Base-by-base conservation (phyloP, 257 asterid genomes). In the Phtheirospermum japonicum region DNA sequence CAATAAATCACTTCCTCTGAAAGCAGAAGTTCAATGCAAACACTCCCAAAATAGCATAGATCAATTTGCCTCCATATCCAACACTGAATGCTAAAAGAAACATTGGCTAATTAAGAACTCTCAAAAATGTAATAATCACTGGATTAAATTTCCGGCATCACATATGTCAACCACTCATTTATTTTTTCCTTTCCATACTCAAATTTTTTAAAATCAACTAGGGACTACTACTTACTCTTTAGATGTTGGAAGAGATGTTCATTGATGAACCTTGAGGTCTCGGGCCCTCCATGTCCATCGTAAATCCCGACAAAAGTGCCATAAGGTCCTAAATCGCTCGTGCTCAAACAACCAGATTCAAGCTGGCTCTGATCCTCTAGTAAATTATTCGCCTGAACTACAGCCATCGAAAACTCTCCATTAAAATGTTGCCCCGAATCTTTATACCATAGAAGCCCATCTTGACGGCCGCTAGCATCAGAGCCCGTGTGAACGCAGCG, bases 251-350 rank as follows among this genome's bases (percentile, higher is more conserved):
- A 85, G 78, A 88, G 83, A 67, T 88, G 80, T 19, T 86, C 89
- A 31, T 85, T 86, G 58, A 86, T 76, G 57, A 80, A 89, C 43
- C 96, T 77, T 37, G 96, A 82, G 49, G 94, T 75, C 67, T 86
- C 90, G 0, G 93, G 95, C 30, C 96, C 96, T 19, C 96, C 95
- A 69, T 89, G 96, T n/a, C 96, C 96, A 67, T 89, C 96, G 61
- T 86, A 86, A 67, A 89, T 75, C 71, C 96, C 96, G 54, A 89
- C 90, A 72, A 89, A 86, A 9, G 95, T 83, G 65, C 96, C 96
- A 64, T 77, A 84, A 0, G 82, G 96, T 7, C 87, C 87, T 8
- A 77, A 71, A 45, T 82, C 88, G 61, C 63, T 74, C 13, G 61
- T 59, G 74, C 88, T 79, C 62, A 82, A 69, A 57, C 68, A 73